phyloP scores from a whole-genome alignment of 306 rosid genomes.

The Cicer yamashitae region DNA sequence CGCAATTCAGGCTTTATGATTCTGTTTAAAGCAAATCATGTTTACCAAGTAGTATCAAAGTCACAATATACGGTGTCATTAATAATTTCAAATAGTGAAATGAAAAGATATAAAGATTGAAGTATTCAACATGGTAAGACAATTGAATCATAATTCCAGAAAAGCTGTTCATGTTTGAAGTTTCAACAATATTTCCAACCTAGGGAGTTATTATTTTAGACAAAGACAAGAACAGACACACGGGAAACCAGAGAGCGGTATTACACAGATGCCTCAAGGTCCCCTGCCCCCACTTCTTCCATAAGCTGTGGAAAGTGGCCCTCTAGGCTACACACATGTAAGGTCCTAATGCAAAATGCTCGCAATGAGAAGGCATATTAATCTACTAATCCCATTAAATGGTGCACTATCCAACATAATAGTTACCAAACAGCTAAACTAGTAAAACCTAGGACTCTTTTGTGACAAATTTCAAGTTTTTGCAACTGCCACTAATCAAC shows the following conservation, averaged over 20 bases:
- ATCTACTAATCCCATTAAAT: not conserved
- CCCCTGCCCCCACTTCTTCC: not conserved
- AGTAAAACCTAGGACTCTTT: not conserved
- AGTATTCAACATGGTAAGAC: slow-evolving; percentile 28
- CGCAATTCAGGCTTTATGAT: not conserved
- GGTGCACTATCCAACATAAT: slow-evolving; percentile 6
- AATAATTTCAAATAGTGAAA: slow-evolving; percentile 22
- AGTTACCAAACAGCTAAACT: not conserved
- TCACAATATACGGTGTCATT: slow-evolving; percentile 5
- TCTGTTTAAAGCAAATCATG: slow-evolving; percentile 24
- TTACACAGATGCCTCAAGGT: slow-evolving; percentile 6
- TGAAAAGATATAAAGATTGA: slow-evolving; percentile 16
- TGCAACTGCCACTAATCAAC: not conserved
- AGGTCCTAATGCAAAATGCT: slow-evolving; percentile 1
- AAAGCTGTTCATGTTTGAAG: not conserved
- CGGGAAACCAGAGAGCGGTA: slow-evolving; percentile 23
- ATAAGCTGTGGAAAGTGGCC: not conserved
- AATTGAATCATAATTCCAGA: slow-evolving; percentile 8
- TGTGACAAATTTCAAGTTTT: not conserved
- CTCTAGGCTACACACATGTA: slow-evolving; percentile 1
- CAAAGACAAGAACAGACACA: slow-evolving; percentile 1
- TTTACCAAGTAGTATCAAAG: not conserved
- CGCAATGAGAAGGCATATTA: slow-evolving; percentile 1
- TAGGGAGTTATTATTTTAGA: not conserved
- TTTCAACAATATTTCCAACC: slow-evolving; percentile 11